Evolutionary conservation across 2,329 filamentous ascomycete species (phyloP), one percentile per base, ranked within the genome.

Genomic region (Alternaria sp.): DNA sequence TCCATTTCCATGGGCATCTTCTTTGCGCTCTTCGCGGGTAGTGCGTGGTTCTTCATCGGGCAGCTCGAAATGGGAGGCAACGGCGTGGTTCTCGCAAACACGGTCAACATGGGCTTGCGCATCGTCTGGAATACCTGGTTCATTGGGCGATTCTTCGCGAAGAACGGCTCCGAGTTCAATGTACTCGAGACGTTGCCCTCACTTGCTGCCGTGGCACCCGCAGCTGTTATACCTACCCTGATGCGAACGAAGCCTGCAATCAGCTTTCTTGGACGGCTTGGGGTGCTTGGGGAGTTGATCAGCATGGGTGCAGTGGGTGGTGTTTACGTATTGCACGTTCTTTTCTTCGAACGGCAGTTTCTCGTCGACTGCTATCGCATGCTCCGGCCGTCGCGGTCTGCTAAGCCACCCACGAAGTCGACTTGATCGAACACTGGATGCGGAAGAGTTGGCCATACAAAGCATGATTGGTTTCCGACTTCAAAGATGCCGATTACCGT

Each of bases 81-180:
- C 45, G 96, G 96, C 0, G 83, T 99, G 46, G 93, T 99, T 0
- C 86, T 88, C 69, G 94, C 94, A 55, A 99, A 98, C 78, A 89
- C 88, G 49, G 88, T 97, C 71, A 98, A 97, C 77, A 97, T 99
- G 94, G 81, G 83, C 0, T 88, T 95, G 72, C 88, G 96, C 65
- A 96, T 97, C 61, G 65, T 88, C 8, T 99, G 94, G 92, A 96
- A 94, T 73, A 81, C 83, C 18, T 75, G 78, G 47, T 99, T 97
- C 75, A 92, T 97, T 60, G 82, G 78, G 33, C 70, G 78, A 0
- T 81, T 72, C 58, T 80, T 80, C 55, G 56, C 47, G 14, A 46
- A 61, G 8, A 71, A 68, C 21, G 66, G 64, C 1, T 61, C 71
- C 11, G 58, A 51, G 10, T 75, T 76, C 43, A 67, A 56, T n/a